Conservation (phyloP, 805 yeast species). For the Saccharomycopsis babjevae region DNA sequence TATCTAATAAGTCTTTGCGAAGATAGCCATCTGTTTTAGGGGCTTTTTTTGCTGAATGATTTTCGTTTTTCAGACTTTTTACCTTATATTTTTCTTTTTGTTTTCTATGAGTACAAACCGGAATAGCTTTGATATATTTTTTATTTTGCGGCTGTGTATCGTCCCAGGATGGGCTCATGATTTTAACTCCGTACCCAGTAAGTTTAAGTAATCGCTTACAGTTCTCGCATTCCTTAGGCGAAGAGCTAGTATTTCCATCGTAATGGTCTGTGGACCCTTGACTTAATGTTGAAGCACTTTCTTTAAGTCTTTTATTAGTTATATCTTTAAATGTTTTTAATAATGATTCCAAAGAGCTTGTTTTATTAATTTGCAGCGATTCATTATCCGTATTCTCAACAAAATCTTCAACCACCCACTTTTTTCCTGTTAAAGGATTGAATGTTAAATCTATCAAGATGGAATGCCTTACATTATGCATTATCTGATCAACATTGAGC, state of each 20-base stretch:
- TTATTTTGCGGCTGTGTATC: constrained; percentile 1
- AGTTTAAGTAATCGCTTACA: constrained; percentile 7
- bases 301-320: neutral
- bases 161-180: constrained; percentile 15
- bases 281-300: neutral
- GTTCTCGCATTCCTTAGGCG: constrained; percentile 4
- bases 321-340: neutral
- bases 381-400: neutral
- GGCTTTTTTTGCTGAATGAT: too few relatives aligned
- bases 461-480: neutral
- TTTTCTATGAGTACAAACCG: neutral
- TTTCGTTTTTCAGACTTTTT: neutral
- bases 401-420: constrained; percentile 17
- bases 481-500: constrained; percentile 12
- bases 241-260: neutral
- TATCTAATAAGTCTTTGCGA: neutral
- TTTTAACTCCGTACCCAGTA: constrained; percentile 9
- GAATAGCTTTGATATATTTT: neutral
- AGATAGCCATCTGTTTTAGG: neutral
- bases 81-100: neutral
- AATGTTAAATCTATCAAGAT: constrained; percentile 9
- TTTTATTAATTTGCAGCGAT: neutral
- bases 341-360: neutral
- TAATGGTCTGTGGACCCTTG: neutral
- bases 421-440: constrained; percentile 15